Conservation (phyloP, 2,329 filamentous ascomycete species). For the Orbilia ellipsospora region DNA sequence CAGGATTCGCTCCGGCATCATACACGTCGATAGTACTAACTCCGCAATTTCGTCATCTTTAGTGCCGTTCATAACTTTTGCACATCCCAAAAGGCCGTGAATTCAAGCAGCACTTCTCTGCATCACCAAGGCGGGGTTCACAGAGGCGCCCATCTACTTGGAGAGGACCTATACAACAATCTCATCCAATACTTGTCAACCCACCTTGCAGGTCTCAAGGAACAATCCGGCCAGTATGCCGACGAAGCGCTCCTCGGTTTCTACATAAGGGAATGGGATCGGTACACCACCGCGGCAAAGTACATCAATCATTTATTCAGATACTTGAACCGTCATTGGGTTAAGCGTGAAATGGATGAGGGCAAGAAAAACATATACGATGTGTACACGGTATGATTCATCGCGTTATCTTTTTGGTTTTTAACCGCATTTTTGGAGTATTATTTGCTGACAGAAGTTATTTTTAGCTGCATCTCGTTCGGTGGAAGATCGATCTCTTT, state of each 20-base stretch:
- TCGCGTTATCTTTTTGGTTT: neutral
- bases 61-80: conserved; percentile 98
- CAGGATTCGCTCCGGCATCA: neutral
- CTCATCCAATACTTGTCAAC: conserved; percentile 83
- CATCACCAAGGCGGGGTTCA: conserved; percentile 70
- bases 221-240: conserved; percentile 79
- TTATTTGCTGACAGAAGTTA: neutral
- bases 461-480: conserved; percentile 79
- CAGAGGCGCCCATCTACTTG: conserved; percentile 88
- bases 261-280: conserved; percentile 96
- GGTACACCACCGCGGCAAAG: conserved; percentile 94
- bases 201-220: conserved; percentile 73
- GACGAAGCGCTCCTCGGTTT: conserved; percentile 91
- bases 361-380: conserved; percentile 98
- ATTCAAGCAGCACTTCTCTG: conserved; percentile 65
- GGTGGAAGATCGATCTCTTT: conserved; percentile 95
- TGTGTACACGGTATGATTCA: conserved; percentile 77
- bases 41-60: conserved; percentile 46
- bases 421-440: neutral
- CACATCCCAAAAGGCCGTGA: conserved; percentile 92
- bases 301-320: conserved; percentile 97
- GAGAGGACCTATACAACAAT: conserved; percentile 94
- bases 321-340: conserved; percentile 98
- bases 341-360: conserved; percentile 98
- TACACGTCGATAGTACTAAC: conserved; percentile 61